Percentiles rank a stretch among this genome's conserved stretches.
These are phyloP conservation scores for Penicillium sp. DNA, from an alignment of 2,329 filamentous ascomycete species.

Conservation along the genomic window DNA sequence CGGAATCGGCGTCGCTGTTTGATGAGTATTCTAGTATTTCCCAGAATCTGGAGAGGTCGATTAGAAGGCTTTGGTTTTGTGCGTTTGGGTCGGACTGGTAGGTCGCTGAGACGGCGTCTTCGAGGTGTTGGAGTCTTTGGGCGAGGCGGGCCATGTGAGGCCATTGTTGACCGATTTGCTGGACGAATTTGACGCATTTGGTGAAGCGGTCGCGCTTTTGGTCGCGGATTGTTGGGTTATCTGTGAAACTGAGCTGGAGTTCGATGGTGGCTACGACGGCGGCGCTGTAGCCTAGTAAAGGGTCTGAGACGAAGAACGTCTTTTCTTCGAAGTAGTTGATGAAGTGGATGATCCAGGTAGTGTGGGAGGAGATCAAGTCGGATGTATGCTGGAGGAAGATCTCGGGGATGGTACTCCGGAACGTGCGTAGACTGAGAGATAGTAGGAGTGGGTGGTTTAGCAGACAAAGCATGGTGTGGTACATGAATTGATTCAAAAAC, in stretches of 20 bases:
- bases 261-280: constrained; percentile 62
- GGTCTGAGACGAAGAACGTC: constrained; percentile 55
- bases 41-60: constrained; percentile 57
- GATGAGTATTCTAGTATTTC: constrained; percentile 57
- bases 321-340: constrained; percentile 56
- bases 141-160: constrained; percentile 55
- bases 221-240: constrained; percentile 44
- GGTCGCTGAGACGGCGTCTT: constrained; percentile 53
- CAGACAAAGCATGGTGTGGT: constrained; percentile 60
- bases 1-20: constrained; percentile 46
- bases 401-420: constrained; percentile 59
- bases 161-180: constrained; percentile 51
- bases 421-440: constrained; percentile 59
- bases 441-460: constrained; percentile 62
- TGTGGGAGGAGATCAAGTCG: constrained; percentile 58
- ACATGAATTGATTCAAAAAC: constrained; percentile 60
- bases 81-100: constrained; percentile 47
- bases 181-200: constrained; percentile 55
- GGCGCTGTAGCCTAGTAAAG: constrained; percentile 57
- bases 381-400: constrained; percentile 62
- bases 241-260: constrained; percentile 61
- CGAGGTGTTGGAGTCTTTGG: constrained; percentile 50
- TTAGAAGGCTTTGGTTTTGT: constrained; percentile 47
- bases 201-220: constrained; percentile 53
- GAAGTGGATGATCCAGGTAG: constrained; percentile 61